A percentile compares a stretch with the other conserved stretches of the same genome.
phyloP scores from a whole-genome alignment of 805 yeast genomes.

The Yamadazyma laniorum region DNA sequence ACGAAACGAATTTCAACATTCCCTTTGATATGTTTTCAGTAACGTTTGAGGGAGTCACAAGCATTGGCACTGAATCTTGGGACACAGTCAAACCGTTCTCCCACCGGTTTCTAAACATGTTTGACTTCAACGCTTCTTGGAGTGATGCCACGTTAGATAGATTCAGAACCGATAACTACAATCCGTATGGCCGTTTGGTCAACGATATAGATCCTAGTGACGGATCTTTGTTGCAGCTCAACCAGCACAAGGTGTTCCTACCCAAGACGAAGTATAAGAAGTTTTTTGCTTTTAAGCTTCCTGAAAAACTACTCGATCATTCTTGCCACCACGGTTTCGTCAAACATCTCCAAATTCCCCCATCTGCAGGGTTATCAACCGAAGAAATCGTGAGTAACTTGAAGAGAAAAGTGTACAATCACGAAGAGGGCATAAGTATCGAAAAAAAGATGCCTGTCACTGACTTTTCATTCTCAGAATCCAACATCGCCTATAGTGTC shows the following conservation, averaged over 20 bases:
- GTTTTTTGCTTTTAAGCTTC: slow-evolving; percentile 39
- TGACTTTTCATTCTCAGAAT: slow-evolving; percentile 31
- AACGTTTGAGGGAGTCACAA: slow-evolving; percentile 35
- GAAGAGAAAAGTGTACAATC: slow-evolving; percentile 5
- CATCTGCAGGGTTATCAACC: slow-evolving; percentile 34
- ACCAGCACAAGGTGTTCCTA: slow-evolving; percentile 23
- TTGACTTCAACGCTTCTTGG: slow-evolving; percentile 44
- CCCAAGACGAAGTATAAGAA: slow-evolving; percentile 38
- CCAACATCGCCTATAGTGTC: slow-evolving; percentile 32
- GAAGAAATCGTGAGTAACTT: slow-evolving; percentile 25
- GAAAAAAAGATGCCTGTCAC: slow-evolving; percentile 8
- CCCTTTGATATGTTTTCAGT: slow-evolving; percentile 43
- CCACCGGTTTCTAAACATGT: slow-evolving; percentile 35
- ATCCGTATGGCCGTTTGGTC: slow-evolving; percentile 25
- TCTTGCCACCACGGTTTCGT: slow-evolving; percentile 34
- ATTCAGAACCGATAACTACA: slow-evolving; percentile 27
- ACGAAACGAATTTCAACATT: slow-evolving; percentile 24
- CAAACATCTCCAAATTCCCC: slow-evolving; percentile 38
- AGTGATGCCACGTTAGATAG: slow-evolving; percentile 33
- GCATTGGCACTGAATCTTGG: slow-evolving; percentile 21
- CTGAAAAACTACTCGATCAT: slow-evolving; percentile 35
- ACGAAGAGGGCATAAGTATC: slow-evolving; percentile 7
- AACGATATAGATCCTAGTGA: slow-evolving; percentile 32
- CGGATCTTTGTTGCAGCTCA: slow-evolving; percentile 25
- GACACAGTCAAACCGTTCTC: slow-evolving; percentile 10